Percentiles rank a stretch among this genome's conserved stretches.
These are phyloP conservation scores for Pestalotiopsis sp. DNA, from an alignment of 2,329 filamentous ascomycete species.

Conservation along the genomic window DNA sequence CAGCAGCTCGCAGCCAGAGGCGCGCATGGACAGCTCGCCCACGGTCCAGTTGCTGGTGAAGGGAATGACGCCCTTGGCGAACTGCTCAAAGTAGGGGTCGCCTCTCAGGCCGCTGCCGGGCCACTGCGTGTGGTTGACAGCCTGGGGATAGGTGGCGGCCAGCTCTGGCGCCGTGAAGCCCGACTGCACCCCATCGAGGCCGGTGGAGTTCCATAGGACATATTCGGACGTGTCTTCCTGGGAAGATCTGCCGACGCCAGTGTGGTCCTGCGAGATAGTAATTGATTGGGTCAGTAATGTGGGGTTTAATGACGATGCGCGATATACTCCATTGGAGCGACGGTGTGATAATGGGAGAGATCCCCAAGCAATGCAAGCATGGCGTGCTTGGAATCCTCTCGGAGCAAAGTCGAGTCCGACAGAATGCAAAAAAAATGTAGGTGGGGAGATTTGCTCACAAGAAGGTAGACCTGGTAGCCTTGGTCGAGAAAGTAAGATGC, in stretches of 20 bases:
- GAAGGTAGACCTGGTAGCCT: constrained; percentile 43
- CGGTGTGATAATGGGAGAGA: neutral
- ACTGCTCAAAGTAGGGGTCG: constrained; percentile 49
- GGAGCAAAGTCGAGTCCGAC: neutral
- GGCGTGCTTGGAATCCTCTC: neutral
- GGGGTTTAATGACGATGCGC: neutral
- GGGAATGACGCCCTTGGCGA: constrained; percentile 46
- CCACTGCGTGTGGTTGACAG: constrained; percentile 35
- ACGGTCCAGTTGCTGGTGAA: constrained; percentile 25
- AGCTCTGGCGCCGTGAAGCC: constrained; percentile 29
- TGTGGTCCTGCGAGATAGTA: constrained; percentile 31
- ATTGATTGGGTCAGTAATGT: neutral
- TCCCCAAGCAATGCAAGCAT: neutral
- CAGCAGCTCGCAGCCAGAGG: constrained; percentile 25
- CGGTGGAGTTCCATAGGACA: constrained; percentile 24
- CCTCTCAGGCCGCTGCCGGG: constrained; percentile 35
- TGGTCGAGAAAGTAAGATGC: constrained; percentile 41
- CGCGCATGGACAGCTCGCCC: constrained; percentile 25
- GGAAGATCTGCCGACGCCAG: constrained; percentile 34
- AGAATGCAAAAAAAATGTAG: too few relatives aligned
- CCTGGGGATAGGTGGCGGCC: constrained; percentile 32
- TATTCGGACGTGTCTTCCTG: constrained; percentile 30
- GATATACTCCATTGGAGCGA: neutral
- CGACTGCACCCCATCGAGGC: constrained; percentile 26
- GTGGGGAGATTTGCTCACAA: constrained; percentile 12